Conservation (phyloP, 2,329 filamentous ascomycete species). For the Ophiostoma ulmi region DNA sequence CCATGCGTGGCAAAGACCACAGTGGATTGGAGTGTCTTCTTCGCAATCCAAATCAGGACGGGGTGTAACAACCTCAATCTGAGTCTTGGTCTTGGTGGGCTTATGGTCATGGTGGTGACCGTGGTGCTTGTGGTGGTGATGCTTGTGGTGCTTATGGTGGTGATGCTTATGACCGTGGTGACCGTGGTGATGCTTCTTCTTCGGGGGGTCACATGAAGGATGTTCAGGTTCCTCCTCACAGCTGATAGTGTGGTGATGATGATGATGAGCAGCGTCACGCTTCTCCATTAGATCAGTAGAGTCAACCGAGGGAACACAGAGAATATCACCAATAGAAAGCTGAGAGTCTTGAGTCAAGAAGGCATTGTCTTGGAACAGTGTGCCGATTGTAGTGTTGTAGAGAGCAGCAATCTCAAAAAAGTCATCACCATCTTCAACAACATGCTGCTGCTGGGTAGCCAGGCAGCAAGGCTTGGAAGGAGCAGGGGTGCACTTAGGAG, state of each 20-base stretch:
- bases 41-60: not conserved
- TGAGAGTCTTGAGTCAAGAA: conserved; percentile 19
- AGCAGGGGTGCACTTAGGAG: conserved; percentile 4
- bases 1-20: conserved; percentile 19
- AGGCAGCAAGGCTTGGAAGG: conserved; percentile 14
- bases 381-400: conserved; percentile 23
- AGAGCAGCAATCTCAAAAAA: conserved; percentile 16
- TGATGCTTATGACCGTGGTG: conserved; percentile 14
- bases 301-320: conserved; percentile 20
- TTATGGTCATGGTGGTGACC: conserved; percentile 18
- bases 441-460: conserved; percentile 16
- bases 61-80: not conserved
- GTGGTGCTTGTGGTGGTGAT: conserved; percentile 8
- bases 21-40: not conserved
- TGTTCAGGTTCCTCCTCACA: conserved; percentile 12
- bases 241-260: conserved; percentile 13
- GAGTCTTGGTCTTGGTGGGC: conserved; percentile 11
- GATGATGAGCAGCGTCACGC: conserved; percentile 22
- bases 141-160: conserved; percentile 16
- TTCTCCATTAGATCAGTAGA: not conserved
- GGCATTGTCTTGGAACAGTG: conserved; percentile 19
- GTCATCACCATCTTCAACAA: conserved; percentile 21
- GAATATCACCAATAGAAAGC: conserved; percentile 16
- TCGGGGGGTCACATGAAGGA: conserved; percentile 4
- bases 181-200: conserved; percentile 18